Conservation (phyloP, 257 asterid species). For the Pogostemon cablin region DNA sequence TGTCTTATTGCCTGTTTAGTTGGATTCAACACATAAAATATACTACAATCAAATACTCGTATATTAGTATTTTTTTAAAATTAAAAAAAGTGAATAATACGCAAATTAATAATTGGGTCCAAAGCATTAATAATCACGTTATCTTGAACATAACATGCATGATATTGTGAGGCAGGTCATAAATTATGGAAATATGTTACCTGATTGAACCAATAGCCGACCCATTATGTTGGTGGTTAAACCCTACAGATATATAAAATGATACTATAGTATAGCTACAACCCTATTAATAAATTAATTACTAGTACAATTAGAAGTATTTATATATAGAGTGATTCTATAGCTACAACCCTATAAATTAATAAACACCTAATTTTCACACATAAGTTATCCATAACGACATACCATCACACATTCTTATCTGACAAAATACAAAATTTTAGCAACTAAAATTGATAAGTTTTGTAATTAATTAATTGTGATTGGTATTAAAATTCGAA, state of each 20-base stretch:
- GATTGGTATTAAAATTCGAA: neutral
- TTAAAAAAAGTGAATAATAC: neutral
- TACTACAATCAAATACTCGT: no score
- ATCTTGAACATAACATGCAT: conserved; percentile 34
- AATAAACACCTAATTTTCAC: neutral
- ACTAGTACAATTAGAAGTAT: neutral
- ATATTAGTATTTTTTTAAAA: neutral
- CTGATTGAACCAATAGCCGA: conserved; percentile 50
- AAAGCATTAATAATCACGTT: conserved; percentile 37
- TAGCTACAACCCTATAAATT: neutral
- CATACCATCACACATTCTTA: conserved; percentile 27
- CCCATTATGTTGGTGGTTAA: conserved; percentile 69
- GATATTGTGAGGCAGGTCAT: conserved; percentile 48
- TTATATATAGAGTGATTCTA: neutral
- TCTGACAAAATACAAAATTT: conserved; percentile 14
- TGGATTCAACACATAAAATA: conserved; percentile 39
- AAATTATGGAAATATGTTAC: conserved; percentile 51
- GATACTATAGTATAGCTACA: neutral
- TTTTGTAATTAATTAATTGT: neutral
- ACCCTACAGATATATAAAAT: conserved; percentile 33
- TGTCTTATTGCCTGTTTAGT: conserved; percentile 33
- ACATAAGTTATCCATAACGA: neutral
- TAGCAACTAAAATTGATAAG: neutral
- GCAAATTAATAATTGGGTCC: conserved; percentile 22
- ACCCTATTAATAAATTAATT: neutral